Evolutionary conservation across 1,139 yeast genomes (phyloP), one percentile per base, ranked within the genome.

Genomic region (Yamadazyma atlantica): DNA sequence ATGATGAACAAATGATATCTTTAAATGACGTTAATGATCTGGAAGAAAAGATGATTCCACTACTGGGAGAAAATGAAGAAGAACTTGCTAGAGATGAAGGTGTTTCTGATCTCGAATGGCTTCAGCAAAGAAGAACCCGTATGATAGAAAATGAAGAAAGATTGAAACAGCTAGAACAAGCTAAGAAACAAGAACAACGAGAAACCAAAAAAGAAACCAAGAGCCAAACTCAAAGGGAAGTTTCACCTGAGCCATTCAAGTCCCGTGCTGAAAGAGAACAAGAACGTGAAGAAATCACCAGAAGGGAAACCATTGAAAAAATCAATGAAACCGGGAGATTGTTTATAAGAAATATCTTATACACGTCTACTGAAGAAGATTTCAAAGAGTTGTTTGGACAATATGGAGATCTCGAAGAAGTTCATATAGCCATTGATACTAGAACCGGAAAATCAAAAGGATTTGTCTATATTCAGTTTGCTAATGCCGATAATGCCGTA

Each of bases 401-500:
- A 7, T 85, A 62, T 48, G 94, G 94, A 10, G 58, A 67, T 3
- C 63, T 85, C 33, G 82, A 79, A 46, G 92, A 85, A 61, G 96
- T 89, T 1, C 98, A 92, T 59, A 69, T 92, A 49, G 97, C 98
- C 1, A 64, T 89, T 28, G 97, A 92, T 55, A 84, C 95, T 2
- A 77, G 94, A 61, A 87, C 94, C 0, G 95, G 95, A 8, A 79
- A 82, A 52, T 84, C 96, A 1, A 92, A 92, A 60, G 99, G 99
- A 0, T 88, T 88, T 60, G 96, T 95, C 0, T 90, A 90, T 53
- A 73, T 89, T 9, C 82, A 84, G 57, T 92, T 85, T 57, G 64
- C 60, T 18, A 68, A 78, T 44, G 71, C 84, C 9, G 75, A 73
- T 11, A 83, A 84, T 53, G 98, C 98, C 0, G 79, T 84, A 1